Evolutionary conservation across 805 yeast species (phyloP).

Genomic region (Kazachstania bromeliacearum): DNA sequence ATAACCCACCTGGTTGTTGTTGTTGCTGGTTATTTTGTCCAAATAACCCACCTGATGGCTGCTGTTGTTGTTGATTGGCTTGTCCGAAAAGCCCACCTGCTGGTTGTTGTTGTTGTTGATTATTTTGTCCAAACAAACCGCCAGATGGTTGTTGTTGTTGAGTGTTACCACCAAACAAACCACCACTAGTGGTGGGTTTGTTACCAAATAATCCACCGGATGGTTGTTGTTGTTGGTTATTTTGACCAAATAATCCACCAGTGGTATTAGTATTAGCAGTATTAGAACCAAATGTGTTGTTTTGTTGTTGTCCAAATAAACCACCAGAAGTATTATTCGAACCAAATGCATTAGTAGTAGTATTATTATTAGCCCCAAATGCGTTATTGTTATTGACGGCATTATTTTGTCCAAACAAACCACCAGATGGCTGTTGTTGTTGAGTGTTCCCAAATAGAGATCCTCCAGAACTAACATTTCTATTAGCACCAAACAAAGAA

Average conservation of each 20-base stretch:
- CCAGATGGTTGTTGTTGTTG: slow-evolving; percentile 15
- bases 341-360: slow-evolving; percentile 2
- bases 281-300: slow-evolving; percentile 21
- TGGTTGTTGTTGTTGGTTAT: slow-evolving; percentile 8
- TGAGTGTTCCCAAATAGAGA: slow-evolving; percentile 25
- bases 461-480: slow-evolving; percentile 14
- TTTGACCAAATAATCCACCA: slow-evolving; percentile 7
- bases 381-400: slow-evolving; percentile 11
- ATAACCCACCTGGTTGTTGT: slow-evolving; percentile 40
- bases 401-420: slow-evolving; percentile 24
- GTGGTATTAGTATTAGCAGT: slow-evolving; percentile 10
- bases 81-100: slow-evolving; percentile 34
- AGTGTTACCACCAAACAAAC: slow-evolving; percentile 28
- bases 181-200: slow-evolving; percentile 10
- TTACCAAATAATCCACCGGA: slow-evolving; percentile 40
- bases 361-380: background rate
- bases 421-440: slow-evolving; percentile 18
- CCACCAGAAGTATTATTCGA: slow-evolving; percentile 10
- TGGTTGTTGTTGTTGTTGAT: slow-evolving; percentile 11
- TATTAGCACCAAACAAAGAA: slow-evolving; percentile 23
- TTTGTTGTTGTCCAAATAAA: slow-evolving; percentile 20
- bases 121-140: slow-evolving; percentile 26
- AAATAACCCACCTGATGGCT: slow-evolving; percentile 22
- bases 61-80: slow-evolving; percentile 16
- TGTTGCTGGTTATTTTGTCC: slow-evolving; percentile 25